Evolutionary conservation across 257 asterid species (phyloP).

Genomic region (Jasminum sambac): DNA sequence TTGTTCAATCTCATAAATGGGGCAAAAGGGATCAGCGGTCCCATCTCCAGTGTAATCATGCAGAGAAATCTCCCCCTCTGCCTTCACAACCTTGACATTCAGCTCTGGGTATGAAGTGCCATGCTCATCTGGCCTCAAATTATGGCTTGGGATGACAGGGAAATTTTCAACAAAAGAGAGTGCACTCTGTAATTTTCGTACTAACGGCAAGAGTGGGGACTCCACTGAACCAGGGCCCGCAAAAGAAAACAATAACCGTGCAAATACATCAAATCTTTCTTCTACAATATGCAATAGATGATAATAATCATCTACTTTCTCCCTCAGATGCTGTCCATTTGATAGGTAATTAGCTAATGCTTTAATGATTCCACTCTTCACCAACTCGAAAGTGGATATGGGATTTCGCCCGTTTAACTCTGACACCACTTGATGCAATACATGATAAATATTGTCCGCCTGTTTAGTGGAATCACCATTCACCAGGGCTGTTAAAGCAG

Average conservation of each 20-base stretch:
- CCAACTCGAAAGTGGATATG: constrained; percentile 89
- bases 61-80: constrained; percentile 50
- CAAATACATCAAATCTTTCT: constrained; percentile 72
- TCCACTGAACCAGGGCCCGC: constrained; percentile 38
- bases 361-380: constrained; percentile 83
- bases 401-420: constrained; percentile 63
- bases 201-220: constrained; percentile 43
- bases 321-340: constrained; percentile 44
- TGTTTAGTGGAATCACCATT: constrained; percentile 37
- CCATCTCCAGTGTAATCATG: constrained; percentile 52
- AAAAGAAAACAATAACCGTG: constrained; percentile 51
- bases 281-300: constrained; percentile 36
- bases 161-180: constrained; percentile 78
- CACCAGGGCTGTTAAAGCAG: constrained; percentile 45
- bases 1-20: constrained; percentile 61
- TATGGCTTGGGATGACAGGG: constrained; percentile 59
- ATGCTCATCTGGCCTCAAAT: constrained; percentile 59
- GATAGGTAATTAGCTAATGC: constrained; percentile 68
- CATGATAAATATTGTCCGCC: constrained; percentile 52
- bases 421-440: constrained; percentile 62
- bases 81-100: constrained; percentile 73
- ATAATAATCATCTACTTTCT: constrained; percentile 29
- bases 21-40: constrained; percentile 77
- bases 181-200: constrained; percentile 65
- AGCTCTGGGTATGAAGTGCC: constrained; percentile 67